Base-by-base conservation (phyloP, 306 rosid species). In the Acacia crassicarpa region DNA sequence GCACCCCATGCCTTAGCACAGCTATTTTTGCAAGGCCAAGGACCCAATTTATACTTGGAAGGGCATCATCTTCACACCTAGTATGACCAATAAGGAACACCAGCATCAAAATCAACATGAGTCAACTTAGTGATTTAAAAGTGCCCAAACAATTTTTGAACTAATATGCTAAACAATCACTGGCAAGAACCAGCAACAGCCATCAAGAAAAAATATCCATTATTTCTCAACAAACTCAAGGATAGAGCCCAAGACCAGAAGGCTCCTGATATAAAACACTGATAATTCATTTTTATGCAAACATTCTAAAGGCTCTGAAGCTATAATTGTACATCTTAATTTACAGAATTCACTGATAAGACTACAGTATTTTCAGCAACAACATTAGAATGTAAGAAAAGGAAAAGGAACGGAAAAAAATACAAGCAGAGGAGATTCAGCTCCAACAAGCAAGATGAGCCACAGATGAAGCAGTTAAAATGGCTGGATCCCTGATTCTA, bases 11-110 rank as follows among this genome's bases (percentile, higher is more conserved):
- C 90, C 99, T 95, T 72, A 93, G 84, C 33, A 91, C 98, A 25
- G 94, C 97, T 75, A 93, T 88, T 87, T 75, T 91, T 76, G 99
- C 99, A 78, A 91, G 97, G 88, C 89, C 93, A 78, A 95, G 97
- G 73, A 95, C 97, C 99, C 99, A 95, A 44, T 66, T 86, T 82
- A 93, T 84, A 80, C 45, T 91, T 67, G 98, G 97, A 87, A 95
- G 99, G 62, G 93, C 83, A 78, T 91, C 99, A 79, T 95, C 91
- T 87, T 95, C 98, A 49, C 95, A 95, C 93, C 98, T 95, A 81
- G 25, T 67, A 74, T 61, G 71, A 84, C 73, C 49, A 81, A 81
- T 33, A 33, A 81, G 41, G 77, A 78, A 76, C 78, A 70, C 80
- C 67, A 75, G 45, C 44, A 77, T 67, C 58, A 84, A 58, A 44